Base-by-base conservation (phyloP, 2,329 filamentous ascomycete species). In the Hypoxylon sp. region DNA sequence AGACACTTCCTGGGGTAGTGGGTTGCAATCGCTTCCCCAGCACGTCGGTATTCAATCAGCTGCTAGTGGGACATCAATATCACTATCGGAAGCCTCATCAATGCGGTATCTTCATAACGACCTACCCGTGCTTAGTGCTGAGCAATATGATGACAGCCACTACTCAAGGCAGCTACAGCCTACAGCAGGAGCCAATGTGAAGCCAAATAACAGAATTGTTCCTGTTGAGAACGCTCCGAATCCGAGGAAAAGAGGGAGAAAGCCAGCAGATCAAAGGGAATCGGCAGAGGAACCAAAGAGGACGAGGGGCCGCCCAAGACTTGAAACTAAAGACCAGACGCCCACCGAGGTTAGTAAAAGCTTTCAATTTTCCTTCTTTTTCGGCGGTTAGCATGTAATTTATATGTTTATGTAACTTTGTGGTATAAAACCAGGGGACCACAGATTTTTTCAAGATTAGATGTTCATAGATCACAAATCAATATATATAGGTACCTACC, bases 301-400 rank as follows among this genome's bases (percentile, higher is more conserved):
- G 74, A 83, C 88, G 17, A 85, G 93, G 76, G 93, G 93, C 6
- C 86, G 93, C 61, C 93, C 93, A 5, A 84, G 92, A 55, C 84
- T 96, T 14, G 90, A 94, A 72, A 88, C 89, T n/a, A 89, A 89
- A 67, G 92, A 95, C 79, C 89, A 93, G 79, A 94, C 91, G 24
- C 89, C 92, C 68, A 89, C 88, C 59, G 93, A 94, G 82, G 92
- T 94, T 81, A 87, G 91, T 89, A 66, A 51, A 66, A 71, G 54
- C 53, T 70, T 47, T 58, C 62, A 47, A 48, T 37, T 11, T 22
- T 11, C 39, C 44, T 62, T 17, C 19, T 59, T 17, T 17, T 51
- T 24, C 53, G 62, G n/a, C 37, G n/a, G 57, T n/a, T 55, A 5
- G 19, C 3, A 11, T 33, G 4, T 3, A 19, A 9, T 13, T 4